Base-by-base conservation (phyloP, 192 early-diverging fungal species). In the Backusella westeae region DNA sequence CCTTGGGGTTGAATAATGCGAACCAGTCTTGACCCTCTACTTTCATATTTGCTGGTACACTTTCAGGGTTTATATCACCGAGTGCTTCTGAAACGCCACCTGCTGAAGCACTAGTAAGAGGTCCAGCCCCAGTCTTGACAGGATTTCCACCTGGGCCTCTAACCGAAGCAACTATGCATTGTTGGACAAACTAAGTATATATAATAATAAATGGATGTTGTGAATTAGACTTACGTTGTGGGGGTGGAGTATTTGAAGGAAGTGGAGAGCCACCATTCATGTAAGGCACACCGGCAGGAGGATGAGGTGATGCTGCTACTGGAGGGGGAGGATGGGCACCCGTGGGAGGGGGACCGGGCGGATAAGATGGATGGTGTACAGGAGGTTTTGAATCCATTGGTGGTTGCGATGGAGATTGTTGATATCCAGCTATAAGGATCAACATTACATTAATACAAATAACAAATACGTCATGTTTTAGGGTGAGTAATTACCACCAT, bases 11-110 rank as follows among this genome's bases (percentile, higher is more conserved):
- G 76, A 91, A 92, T 52, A 98, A 89, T 23, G 93, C 96, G 85
- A 94, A 91, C 95, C 96, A 98, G 86, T 98, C 96, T 2, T 80
- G 66, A 38, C 94, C 94, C 81, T 96, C 94, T 52, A 89, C 91
- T 82, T 94, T 95, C 80, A 91, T 39, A 70, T 87, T 90, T 5
- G 91, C 81, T 14, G 93, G 94, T 41, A 94, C 90, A 23, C 80
- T 90, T 53, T 95, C 94, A 2, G 91, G 92, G 79, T 96, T 93
- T 75, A 96, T 86, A 74, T 95, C 94, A 59, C 89, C 89, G 53
- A 94, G 84, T 32, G 72, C 74, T 0, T 80, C 49, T 14, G 73
- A 53, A 53, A 49, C 65, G 44, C 38, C 79, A 72, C 77, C 76
- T 52, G 77, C 53, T 74, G 78, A 29, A 36, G 8, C 53, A 39